These are phyloP conservation scores for Lippia alba DNA, from an alignment of 305 asterid genomes.

Conservation along the genomic window DNA sequence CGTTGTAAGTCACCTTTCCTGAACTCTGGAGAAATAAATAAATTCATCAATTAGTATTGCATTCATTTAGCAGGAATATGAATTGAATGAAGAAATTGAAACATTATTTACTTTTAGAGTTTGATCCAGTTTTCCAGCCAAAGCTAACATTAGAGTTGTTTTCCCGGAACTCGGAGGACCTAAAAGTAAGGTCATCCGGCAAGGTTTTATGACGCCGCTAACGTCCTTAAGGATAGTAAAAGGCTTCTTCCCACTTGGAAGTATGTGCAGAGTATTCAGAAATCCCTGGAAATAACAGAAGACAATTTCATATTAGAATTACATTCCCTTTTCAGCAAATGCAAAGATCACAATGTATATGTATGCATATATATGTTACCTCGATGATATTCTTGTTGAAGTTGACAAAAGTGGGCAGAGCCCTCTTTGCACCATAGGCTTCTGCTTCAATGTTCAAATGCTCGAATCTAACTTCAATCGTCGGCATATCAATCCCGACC, in stretches of 20 bases:
- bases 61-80: background rate
- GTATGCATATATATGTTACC: slow-evolving; percentile 38
- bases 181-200: slow-evolving; percentile 60
- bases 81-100: background rate
- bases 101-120: slow-evolving; percentile 40
- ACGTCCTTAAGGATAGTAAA: slow-evolving; percentile 57
- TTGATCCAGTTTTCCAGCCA: slow-evolving; percentile 58
- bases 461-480: slow-evolving; percentile 66
- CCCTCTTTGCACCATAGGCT: slow-evolving; percentile 53
- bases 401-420: slow-evolving; percentile 64
- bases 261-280: slow-evolving; percentile 44
- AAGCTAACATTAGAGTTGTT: slow-evolving; percentile 53
- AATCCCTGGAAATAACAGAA: slow-evolving; percentile 38
- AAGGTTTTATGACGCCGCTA: slow-evolving; percentile 57
- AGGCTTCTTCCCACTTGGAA: slow-evolving; percentile 46
- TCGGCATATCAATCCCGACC: slow-evolving; percentile 70
- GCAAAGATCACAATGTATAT: background rate
- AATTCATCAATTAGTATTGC: background rate
- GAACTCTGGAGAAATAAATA: slow-evolving; percentile 32
- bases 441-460: slow-evolving; percentile 58
- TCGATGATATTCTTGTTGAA: slow-evolving; percentile 56
- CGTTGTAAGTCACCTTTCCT: slow-evolving; percentile 54
- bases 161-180: slow-evolving; percentile 73
- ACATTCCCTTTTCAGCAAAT: background rate
- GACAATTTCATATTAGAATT: background rate